These are phyloP conservation scores for Heracleum sosnowskyi DNA, from an alignment of 129 eudicot genomes.

Conservation along the genomic window DNA sequence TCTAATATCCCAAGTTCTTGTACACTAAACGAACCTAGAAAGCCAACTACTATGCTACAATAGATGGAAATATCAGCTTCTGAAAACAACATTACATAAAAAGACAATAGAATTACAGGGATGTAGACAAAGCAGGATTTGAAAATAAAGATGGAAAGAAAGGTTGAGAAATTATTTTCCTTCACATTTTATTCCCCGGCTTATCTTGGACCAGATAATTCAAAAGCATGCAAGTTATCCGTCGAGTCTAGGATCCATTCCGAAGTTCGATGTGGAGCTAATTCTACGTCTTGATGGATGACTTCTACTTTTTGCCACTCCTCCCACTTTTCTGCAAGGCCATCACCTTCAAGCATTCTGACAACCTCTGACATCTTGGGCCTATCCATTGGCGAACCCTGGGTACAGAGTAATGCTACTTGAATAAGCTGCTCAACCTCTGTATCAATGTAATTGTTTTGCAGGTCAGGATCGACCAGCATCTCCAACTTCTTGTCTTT, in stretches of 20 bases:
- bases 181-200: background rate
- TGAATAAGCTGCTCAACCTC: slow-evolving; percentile 40
- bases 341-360: slow-evolving; percentile 44
- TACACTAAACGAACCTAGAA: background rate
- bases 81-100: background rate
- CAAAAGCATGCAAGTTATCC: background rate
- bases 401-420: slow-evolving; percentile 38
- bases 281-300: slow-evolving; percentile 19
- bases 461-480: slow-evolving; percentile 31
- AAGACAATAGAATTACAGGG: background rate
- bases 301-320: slow-evolving; percentile 32
- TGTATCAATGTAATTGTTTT: slow-evolving; percentile 16
- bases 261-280: slow-evolving; percentile 17
- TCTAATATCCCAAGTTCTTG: background rate
- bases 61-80: background rate
- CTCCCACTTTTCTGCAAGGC: slow-evolving; percentile 41
- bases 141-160: background rate
- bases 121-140: background rate
- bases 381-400: slow-evolving; percentile 27
- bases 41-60: background rate
- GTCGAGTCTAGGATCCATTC: slow-evolving; percentile 19
- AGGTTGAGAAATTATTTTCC: background rate
- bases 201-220: slow-evolving; percentile 4
- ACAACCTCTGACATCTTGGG: slow-evolving; percentile 53
- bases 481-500: slow-evolving; percentile 32